Evolutionary conservation across 2,329 filamentous ascomycete genomes (phyloP).

Genomic region (Chaetomium sp.): DNA sequence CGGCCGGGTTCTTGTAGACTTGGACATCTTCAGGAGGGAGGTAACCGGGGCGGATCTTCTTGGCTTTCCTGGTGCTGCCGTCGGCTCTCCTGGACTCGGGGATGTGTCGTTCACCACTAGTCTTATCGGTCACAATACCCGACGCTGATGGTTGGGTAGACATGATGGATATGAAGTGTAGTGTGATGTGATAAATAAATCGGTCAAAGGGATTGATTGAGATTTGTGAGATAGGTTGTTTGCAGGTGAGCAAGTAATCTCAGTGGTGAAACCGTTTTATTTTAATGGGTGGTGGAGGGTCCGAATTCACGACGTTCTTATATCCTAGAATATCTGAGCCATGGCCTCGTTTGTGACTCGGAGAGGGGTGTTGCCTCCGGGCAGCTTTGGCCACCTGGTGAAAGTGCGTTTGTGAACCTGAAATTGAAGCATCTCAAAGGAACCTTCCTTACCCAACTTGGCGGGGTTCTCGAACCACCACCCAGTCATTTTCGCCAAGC

Average conservation of each 20-base stretch:
- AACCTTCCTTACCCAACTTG: conserved; percentile 17
- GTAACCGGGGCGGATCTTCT: conserved; percentile 91
- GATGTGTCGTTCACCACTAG: conserved; percentile 82
- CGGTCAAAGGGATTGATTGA: no score
- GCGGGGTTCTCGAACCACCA: conserved; percentile 21
- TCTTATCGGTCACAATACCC: conserved; percentile 75
- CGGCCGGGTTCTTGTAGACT: conserved; percentile 90
- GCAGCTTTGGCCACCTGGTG: no score
- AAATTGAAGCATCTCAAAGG: neutral
- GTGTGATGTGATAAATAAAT: neutral
- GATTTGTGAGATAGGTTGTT: no score
- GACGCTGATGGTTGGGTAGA: conserved; percentile 59
- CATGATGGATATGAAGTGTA: conserved; percentile 41
- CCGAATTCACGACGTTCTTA: neutral
- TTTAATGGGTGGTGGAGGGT: neutral
- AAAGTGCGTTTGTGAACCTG: no score
- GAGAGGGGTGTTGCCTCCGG: no score
- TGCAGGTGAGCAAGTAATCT: no score
- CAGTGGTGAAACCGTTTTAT: neutral
- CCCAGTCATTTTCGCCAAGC: conserved; percentile 20
- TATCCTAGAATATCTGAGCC: neutral
- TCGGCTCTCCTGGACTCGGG: conserved; percentile 85
- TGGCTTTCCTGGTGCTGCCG: conserved; percentile 89
- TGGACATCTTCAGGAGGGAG: conserved; percentile 93
- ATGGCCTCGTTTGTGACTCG: no score